Percentiles rank a stretch among this genome's conserved stretches.
Conservation (phyloP, 2,329 filamentous ascomycete species). For the Mariannaea elegans region DNA sequence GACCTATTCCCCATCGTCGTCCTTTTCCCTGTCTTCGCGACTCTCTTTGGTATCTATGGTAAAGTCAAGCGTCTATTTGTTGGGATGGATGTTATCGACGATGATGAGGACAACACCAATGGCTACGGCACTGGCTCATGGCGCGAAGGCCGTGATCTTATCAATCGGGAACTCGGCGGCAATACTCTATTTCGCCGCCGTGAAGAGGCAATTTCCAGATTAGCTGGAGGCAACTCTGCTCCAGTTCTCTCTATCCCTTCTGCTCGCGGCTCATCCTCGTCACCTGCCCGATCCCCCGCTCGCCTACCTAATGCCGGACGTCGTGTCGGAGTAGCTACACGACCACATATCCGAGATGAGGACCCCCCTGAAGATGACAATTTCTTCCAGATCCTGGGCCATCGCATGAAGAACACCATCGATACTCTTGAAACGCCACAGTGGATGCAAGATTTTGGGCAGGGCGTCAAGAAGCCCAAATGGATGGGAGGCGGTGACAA, state of each 20-base stretch:
- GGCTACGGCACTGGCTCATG: conserved; percentile 83
- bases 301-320: conserved; percentile 41
- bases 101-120: conserved; percentile 70
- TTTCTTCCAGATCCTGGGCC: conserved; percentile 84
- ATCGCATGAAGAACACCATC: conserved; percentile 90
- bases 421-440: conserved; percentile 83
- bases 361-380: conserved; percentile 77
- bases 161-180: conserved; percentile 83
- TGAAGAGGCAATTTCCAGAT: conserved; percentile 52
- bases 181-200: conserved; percentile 62
- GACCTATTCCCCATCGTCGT: conserved; percentile 90
- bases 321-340: conserved; percentile 40
- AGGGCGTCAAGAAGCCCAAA: conserved; percentile 77
- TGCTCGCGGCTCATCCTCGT: conserved; percentile 46
- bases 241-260: conserved; percentile 60
- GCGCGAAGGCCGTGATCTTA: conserved; percentile 90
- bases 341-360: conserved; percentile 51
- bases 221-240: conserved; percentile 46
- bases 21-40: conserved; percentile 84
- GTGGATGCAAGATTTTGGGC: conserved; percentile 79
- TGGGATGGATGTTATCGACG: conserved; percentile 76
- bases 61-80: conserved; percentile 83
- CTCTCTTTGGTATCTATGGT: conserved; percentile 89
- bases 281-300: conserved; percentile 54
- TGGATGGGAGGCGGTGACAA: conserved; percentile 77